A percentile compares a stretch with the other conserved stretches of the same genome.
phyloP scores from a whole-genome alignment of 352 stramenopile species.

The Globisporangium carolinianum region DNA sequence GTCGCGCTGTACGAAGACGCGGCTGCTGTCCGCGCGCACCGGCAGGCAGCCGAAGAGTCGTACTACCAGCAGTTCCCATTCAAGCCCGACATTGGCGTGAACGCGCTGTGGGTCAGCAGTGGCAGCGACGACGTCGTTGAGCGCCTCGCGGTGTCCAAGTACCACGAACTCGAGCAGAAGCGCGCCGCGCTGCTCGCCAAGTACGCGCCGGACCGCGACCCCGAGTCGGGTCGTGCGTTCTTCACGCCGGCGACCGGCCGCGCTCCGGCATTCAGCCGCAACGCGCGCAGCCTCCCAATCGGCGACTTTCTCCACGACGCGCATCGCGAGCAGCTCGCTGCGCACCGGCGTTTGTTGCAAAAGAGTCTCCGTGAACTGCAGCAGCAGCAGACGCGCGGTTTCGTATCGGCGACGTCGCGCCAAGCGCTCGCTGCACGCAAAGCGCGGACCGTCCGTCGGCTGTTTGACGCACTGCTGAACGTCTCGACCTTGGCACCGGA shows the following conservation, averaged over 20 bases:
- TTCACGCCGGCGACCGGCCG: slow-evolving; percentile 69
- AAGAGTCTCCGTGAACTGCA: slow-evolving; percentile 36
- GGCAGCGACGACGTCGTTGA: slow-evolving; percentile 51
- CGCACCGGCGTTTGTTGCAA: slow-evolving; percentile 39
- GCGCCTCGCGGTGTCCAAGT: slow-evolving; percentile 60
- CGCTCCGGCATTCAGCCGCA: slow-evolving; percentile 56
- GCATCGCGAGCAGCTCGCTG: slow-evolving; percentile 55
- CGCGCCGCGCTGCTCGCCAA: slow-evolving; percentile 50
- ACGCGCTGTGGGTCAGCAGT: slow-evolving; percentile 43
- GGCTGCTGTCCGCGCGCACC: slow-evolving; percentile 32
- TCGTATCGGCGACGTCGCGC: slow-evolving; percentile 50
- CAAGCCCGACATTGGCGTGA: slow-evolving; percentile 76
- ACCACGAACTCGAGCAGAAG: slow-evolving; percentile 55
- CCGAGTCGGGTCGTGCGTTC: slow-evolving; percentile 45
- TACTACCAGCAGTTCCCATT: slow-evolving; percentile 65
- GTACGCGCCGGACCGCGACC: slow-evolving; percentile 56
- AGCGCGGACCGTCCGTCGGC: slow-evolving; percentile 42
- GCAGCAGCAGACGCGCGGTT: slow-evolving; percentile 37
- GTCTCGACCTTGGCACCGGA: slow-evolving; percentile 1
- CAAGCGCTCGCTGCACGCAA: slow-evolving; percentile 51
- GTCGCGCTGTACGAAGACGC: slow-evolving; percentile 68
- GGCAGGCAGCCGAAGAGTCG: slow-evolving; percentile 40
- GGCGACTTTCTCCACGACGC: slow-evolving; percentile 68
- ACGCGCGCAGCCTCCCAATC: slow-evolving; percentile 63
- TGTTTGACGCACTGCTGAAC: slow-evolving; percentile 37